Conservation (phyloP, 2,329 filamentous ascomycete species). For the Aspergillus pseudoglaucus region DNA sequence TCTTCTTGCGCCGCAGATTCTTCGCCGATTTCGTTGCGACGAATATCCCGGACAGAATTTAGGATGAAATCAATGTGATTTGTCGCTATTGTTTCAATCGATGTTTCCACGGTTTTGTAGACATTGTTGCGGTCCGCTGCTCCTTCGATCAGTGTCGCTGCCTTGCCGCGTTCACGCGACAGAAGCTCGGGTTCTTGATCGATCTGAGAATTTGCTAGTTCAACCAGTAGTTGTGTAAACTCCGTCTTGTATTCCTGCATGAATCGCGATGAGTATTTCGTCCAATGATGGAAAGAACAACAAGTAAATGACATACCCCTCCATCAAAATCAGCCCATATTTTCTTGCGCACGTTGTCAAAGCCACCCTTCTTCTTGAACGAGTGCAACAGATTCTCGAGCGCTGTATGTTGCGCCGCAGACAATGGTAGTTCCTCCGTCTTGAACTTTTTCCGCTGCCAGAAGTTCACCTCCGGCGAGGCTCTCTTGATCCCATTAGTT, state of each 20-base stretch:
- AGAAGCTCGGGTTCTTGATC: slow-evolving; percentile 56
- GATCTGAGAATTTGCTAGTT: slow-evolving; percentile 55
- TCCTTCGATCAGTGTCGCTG: slow-evolving; percentile 57
- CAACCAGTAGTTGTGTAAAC: slow-evolving; percentile 47
- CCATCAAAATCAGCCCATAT: slow-evolving; percentile 54
- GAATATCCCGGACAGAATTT: slow-evolving; percentile 50
- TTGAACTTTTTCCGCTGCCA: slow-evolving; percentile 47
- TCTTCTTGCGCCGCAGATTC: slow-evolving; percentile 51
- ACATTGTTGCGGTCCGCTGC: slow-evolving; percentile 58
- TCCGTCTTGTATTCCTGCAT: slow-evolving; percentile 46
- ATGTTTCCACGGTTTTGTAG: slow-evolving; percentile 52
- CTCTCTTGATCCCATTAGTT: slow-evolving; percentile 21
- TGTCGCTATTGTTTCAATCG: slow-evolving; percentile 50
- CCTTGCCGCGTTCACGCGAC: slow-evolving; percentile 55
- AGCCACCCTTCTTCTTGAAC: slow-evolving; percentile 62
- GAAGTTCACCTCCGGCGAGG: slow-evolving; percentile 26
- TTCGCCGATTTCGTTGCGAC: slow-evolving; percentile 53
- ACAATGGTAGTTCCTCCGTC: slow-evolving; percentile 55
- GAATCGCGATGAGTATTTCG: slow-evolving; percentile 7
- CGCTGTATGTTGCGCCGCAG: slow-evolving; percentile 50
- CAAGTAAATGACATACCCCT: slow-evolving; percentile 36
- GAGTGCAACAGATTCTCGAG: slow-evolving; percentile 57
- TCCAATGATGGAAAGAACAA: background rate
- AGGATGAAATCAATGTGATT: slow-evolving; percentile 50
- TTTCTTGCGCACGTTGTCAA: slow-evolving; percentile 56